A percentile compares a stretch with the other conserved stretches of the same genome.
These are phyloP conservation scores for Tieghemiomyces parasiticus DNA, from an alignment of 192 early-diverging fungal species.

Conservation along the genomic window DNA sequence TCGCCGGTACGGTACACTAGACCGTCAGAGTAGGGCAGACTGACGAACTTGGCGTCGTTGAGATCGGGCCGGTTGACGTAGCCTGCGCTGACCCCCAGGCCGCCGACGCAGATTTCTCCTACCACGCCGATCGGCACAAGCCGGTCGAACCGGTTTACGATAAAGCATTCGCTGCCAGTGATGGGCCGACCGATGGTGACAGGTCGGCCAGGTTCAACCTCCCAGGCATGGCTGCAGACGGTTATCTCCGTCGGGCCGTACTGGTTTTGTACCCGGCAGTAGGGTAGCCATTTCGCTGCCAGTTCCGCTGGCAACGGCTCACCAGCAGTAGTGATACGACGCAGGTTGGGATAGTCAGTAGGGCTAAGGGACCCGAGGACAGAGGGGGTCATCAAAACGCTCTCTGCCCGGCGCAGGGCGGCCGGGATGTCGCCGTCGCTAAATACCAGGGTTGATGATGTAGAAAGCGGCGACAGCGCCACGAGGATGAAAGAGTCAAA, in stretches of 20 bases:
- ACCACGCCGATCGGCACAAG: slow-evolving; percentile 15
- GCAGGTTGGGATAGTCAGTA: not conserved
- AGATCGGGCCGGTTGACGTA: slow-evolving; percentile 1
- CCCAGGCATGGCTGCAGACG: not conserved
- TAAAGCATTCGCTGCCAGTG: not conserved
- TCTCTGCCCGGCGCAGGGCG: not conserved
- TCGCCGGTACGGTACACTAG: not conserved
- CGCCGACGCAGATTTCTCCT: not conserved
- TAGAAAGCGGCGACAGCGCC: not conserved
- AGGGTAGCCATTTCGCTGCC: not conserved
- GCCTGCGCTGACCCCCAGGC: not conserved
- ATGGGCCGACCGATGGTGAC: slow-evolving; percentile 5
- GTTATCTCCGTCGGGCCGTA: not conserved
- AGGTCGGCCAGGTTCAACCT: not conserved
- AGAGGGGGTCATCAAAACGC: not conserved
- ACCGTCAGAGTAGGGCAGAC: not conserved
- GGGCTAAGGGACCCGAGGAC: not conserved
- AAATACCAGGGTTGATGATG: not conserved
- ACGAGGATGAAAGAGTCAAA: not conserved
- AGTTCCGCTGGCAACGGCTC: not conserved
- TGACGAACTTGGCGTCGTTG: not conserved
- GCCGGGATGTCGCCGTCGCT: not conserved
- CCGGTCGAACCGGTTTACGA: not conserved
- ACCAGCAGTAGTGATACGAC: not conserved
- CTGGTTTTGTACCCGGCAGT: not conserved